Conservation (phyloP, 2,329 filamentous ascomycete species). For the Verruconis gallopava region DNA sequence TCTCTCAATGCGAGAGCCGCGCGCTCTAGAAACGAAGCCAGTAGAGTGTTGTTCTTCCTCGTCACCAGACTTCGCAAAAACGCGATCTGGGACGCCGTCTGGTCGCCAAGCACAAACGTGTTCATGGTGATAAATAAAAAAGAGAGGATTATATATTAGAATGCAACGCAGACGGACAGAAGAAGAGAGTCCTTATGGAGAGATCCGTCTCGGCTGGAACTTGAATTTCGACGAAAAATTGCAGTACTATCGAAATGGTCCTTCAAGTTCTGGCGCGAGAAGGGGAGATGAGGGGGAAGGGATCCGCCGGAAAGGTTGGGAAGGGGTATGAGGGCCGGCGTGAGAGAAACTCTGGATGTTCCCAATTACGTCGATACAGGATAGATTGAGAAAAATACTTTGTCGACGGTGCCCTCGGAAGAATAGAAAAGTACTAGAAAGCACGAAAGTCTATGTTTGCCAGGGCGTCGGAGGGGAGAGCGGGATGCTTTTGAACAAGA, state of each 20-base stretch:
- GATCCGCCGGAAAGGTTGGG: background rate
- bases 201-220: background rate
- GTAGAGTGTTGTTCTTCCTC: constrained; percentile 41
- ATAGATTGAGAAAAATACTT: background rate
- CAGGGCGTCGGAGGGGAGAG: background rate
- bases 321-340: background rate
- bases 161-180: background rate
- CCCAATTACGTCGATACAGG: background rate
- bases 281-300: constrained; percentile 3
- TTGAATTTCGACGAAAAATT: constrained; percentile 7
- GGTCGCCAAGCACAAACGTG: constrained; percentile 55
- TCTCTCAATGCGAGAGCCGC: constrained; percentile 44
- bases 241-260: background rate
- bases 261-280: background rate
- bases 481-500: constrained; percentile 5
- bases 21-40: constrained; percentile 49
- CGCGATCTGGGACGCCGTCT: constrained; percentile 53
- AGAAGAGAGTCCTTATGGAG: background rate
- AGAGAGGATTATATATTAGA: constrained; percentile 1
- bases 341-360: background rate
- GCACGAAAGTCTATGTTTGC: background rate
- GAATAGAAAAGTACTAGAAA: background rate
- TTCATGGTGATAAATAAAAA: constrained; percentile 24
- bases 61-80: constrained; percentile 41
- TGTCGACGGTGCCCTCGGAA: background rate